Conservation (phyloP, 2,329 filamentous ascomycete genomes). For the Pseudogymnoascus sp. region DNA sequence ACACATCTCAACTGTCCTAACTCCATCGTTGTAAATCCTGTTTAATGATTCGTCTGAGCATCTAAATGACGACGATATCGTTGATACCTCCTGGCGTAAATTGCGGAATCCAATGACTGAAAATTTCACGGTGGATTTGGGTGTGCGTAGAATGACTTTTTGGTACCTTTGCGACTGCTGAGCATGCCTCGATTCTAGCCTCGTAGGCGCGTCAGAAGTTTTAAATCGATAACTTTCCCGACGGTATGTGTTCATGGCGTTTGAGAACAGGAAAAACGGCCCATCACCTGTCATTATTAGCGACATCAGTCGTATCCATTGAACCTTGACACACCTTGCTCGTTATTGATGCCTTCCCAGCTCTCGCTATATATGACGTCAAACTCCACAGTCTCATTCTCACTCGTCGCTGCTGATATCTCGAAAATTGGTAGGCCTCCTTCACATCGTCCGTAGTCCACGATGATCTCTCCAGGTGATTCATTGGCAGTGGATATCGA, state of each 20-base stretch:
- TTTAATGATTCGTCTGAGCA: conserved; percentile 19
- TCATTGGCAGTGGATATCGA: not conserved
- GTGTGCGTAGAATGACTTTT: conserved; percentile 17
- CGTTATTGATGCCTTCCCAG: conserved; percentile 14
- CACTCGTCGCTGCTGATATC: conserved; percentile 12
- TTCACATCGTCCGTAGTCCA: conserved; percentile 18
- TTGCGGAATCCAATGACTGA: conserved; percentile 16
- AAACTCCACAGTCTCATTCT: conserved; percentile 13
- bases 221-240: conserved; percentile 13
- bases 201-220: conserved; percentile 11
- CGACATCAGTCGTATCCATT: not conserved
- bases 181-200: conserved; percentile 14
- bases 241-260: conserved; percentile 22
- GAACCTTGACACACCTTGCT: conserved; percentile 12
- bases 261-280: conserved; percentile 21
- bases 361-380: conserved; percentile 22
- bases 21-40: conserved; percentile 20
- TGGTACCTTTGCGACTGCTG: conserved; percentile 21
- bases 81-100: conserved; percentile 13
- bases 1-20: conserved; percentile 19
- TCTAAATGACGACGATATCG: conserved; percentile 14
- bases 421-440: conserved; percentile 19
- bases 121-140: conserved; percentile 17
- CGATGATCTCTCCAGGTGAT: conserved; percentile 13
- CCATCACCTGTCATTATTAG: conserved; percentile 18